Base-by-base conservation (phyloP, 495 filamentous ascomycete genomes). In the Penicillium lagena region DNA sequence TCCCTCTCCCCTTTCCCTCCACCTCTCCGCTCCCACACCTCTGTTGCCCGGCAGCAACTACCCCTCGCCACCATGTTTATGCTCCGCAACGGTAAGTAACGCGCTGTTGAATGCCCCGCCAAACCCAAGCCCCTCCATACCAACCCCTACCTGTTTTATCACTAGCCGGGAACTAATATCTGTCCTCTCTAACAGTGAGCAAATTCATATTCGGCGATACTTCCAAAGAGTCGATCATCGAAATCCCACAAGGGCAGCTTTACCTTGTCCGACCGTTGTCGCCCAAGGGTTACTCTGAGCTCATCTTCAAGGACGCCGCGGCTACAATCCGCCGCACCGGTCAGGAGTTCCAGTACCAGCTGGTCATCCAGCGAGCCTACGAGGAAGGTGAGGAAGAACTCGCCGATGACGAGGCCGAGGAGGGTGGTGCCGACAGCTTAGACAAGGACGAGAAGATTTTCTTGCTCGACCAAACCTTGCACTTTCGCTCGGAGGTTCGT, bases 391-490 rank as follows among this genome's bases (percentile, higher is more conserved):
- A 97, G 53, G 91, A 88, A 49, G 91, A 96, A 55, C 74, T 91
- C 29, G 82, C 81, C 6, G 91, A 94, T 49, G 84, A 84, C 52
- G 86, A 90, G 43, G 86, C 89, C 55, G 88, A 91, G 40, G 84
- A 95, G 60, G 82, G 78, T 42, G 83, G 79, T 29, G 75, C 72
- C 29, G 84, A 89, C 52, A 59, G 49, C 22, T 63, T 77, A 12
- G 90, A 96, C 49, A 86, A 86, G 52, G 93, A 98, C 81, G 93
- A 98, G 71, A 96, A 96, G 72, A 89, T 83, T 1, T 98, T 98
- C 64, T 69, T 96, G 13, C 83, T 98, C 7, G 93, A 98, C 72
- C 86, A 95, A 59, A 78, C 77, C 39, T 75, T 98, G 30, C 90
- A 91, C 54, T 90, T 98, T 53, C 83, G 90, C 15, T 85, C 84